Base-by-base conservation (phyloP, 352 stramenopile genomes). In the Phytophthora palmivora region DNA sequence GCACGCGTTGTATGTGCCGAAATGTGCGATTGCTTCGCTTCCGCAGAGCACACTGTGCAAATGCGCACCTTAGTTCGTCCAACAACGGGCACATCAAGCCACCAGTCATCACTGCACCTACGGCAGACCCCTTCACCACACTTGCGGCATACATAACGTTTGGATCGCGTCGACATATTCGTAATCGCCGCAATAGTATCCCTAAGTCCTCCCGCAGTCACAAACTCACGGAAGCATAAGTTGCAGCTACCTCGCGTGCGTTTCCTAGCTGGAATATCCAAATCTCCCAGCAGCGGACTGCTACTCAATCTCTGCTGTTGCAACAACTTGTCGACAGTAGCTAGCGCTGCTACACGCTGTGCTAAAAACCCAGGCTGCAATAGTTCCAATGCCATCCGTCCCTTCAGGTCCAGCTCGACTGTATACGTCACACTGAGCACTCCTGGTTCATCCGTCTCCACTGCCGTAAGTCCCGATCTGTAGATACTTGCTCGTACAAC, bases 371-470 rank as follows among this genome's bases (percentile, higher is more conserved):
- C 71, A 7, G 81, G 79, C 45, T 91, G 81, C 58, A 91, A 74
- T 11, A 92, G 61, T 38, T 76, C 63, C 58, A 92, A 67, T 4
- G 82, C 80, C 52, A 92, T 88, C n/a, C 79, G 73, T 34, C 87
- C 84, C 54, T 95, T 95, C 14, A 95, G 68, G 49, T 95, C 86
- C 58, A 95, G 84, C 52, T 95, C 84, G 26, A 95, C 75, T 9
- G 84, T 94, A 64, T 95, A 92, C 45, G 84, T 95, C 39, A 91
- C 84, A 55, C 81, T 70, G 9, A 95, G 54, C 22, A 93, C 79
- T 7, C 87, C 87, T 0, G 84, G 84, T 43, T 89, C 80, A 44
- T 84, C 72, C 14, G 79, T 88, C 63, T 95, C 84, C 43, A 95
- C 80, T 0, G 84, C 84, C 12, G 88, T 87, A 18, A 95, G 74